Base-by-base conservation (phyloP, 164 flowering plant species). In the Akebia trifoliata region DNA sequence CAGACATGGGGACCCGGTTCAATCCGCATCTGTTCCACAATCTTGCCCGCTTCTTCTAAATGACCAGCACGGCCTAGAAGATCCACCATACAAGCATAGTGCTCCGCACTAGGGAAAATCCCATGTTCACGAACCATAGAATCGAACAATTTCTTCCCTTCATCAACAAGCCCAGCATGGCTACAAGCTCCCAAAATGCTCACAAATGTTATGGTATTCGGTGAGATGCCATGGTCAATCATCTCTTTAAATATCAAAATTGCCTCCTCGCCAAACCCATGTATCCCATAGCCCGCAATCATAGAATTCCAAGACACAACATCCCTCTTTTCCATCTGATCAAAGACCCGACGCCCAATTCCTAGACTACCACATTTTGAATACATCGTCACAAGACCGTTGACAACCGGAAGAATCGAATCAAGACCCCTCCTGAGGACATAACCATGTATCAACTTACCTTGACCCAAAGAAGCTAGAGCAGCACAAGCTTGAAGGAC, bases 401-500 rank as follows among this genome's bases (percentile, higher is more conserved):
- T 87, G 12, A 67, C 54, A 48, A 82, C 82, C 0, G 95, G 84
- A 51, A 84, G 50, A 36, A 81, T 74, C 0, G 87, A 77, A 66
- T 85, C 82, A 32, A 89, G 83, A 6, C 87, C 84, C 59, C 76
- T 79, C 36, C 95, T 76, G 8, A 92, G 76, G 7, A 89, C 67
- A 68, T 79, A 85, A 9, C 72, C 82, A 59, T 92, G 97, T 21
- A 79, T 62, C 66, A 78, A 50, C 67, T 75, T 84, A 65, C 97
- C 98, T 59, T 77, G 86, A 60, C 76, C 89, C 59, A 87, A 65
- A 46, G 89, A 87, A 62, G 83, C 76, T 32, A 89, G 62, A 21
- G 81, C 63, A 1, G 84, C 81, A 71, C 93, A 92, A 44, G 95
- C 97, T 71, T 92, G 98, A 64, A 92, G 74, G 48, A 87, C 90